Conservation (phyloP, 257 asterid genomes). For the Coffea canephora region DNA sequence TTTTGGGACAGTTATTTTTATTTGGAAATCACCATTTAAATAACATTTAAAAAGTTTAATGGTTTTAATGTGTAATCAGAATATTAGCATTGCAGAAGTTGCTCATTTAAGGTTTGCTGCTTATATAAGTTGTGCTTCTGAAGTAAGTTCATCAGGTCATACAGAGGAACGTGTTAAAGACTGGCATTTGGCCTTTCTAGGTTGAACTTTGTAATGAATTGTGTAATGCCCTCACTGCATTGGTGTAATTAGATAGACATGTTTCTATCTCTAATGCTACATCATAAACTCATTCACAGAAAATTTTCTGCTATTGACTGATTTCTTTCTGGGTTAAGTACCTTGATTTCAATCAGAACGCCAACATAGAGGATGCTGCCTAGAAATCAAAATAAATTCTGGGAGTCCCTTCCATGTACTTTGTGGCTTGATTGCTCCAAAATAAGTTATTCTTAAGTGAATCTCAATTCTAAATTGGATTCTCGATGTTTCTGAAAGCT, state of each 20-base stretch:
- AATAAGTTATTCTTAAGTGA: background rate
- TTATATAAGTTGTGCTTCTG: background rate
- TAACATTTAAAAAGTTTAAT: background rate
- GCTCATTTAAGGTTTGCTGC: background rate
- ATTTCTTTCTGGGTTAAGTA: background rate
- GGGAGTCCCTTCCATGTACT: background rate
- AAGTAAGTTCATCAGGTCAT: background rate
- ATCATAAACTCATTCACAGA: background rate
- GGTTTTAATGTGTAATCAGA: background rate
- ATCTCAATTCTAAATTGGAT: background rate
- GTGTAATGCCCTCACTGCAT: too few relatives aligned
- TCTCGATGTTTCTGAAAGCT: background rate
- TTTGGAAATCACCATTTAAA: background rate
- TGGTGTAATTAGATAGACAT: too few relatives aligned
- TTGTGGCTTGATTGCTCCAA: background rate
- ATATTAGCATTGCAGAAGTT: background rate
- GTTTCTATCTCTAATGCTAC: background rate
- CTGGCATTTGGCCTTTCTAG: background rate
- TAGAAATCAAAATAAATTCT: too few relatives aligned
- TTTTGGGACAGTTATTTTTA: background rate
- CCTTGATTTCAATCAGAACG: background rate
- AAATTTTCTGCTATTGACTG: background rate
- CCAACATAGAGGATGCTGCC: background rate
- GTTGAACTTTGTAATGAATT: background rate
- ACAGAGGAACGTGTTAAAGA: background rate